A percentile compares a stretch with the other conserved stretches of the same genome.
These are phyloP conservation scores for Zymoseptoria brevis DNA, from an alignment of 2,329 filamentous ascomycete genomes.

Conservation along the genomic window DNA sequence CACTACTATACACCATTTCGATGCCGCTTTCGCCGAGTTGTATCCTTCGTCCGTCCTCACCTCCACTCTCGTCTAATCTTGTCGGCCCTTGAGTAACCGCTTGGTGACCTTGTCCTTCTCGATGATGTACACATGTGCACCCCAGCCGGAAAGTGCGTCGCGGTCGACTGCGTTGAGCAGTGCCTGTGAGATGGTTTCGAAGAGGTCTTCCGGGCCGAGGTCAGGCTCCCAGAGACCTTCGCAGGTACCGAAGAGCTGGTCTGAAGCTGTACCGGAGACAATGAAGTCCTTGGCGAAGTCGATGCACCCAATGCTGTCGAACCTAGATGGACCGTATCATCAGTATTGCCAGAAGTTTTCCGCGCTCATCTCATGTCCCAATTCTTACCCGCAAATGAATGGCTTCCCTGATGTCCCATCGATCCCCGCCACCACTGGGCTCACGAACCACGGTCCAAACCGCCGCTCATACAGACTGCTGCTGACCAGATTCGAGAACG, in stretches of 20 bases:
- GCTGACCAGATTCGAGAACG: conserved; percentile 92
- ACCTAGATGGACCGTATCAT: conserved; percentile 34
- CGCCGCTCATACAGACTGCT: conserved; percentile 87
- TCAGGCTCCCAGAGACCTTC: conserved; percentile 97
- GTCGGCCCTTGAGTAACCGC: conserved; percentile 93
- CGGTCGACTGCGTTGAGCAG: conserved; percentile 92
- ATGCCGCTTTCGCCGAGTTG: neutral
- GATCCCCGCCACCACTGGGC: conserved; percentile 87
- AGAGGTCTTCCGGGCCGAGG: conserved; percentile 88
- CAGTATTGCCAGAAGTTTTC: neutral
- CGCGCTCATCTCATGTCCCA: neutral
- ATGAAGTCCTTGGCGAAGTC: conserved; percentile 99
- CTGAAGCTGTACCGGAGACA: conserved; percentile 88
- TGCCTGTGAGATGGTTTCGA: conserved; percentile 96
- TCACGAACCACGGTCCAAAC: conserved; percentile 95
- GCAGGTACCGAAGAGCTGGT: conserved; percentile 98
- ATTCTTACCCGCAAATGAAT: conserved; percentile 74
- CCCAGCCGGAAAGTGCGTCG: conserved; percentile 95
- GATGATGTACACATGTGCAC: conserved; percentile 97
- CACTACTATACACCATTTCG: conserved; percentile 14
- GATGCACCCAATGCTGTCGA: conserved; percentile 98
- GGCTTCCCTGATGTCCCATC: conserved; percentile 90
- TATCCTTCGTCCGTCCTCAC: neutral
- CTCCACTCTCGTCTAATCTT: conserved; percentile 50
- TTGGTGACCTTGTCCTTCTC: conserved; percentile 99